These are phyloP conservation scores for Heimioporus sp. DNA, from an alignment of 768 basidiomycete genomes.

Conservation along the genomic window DNA sequence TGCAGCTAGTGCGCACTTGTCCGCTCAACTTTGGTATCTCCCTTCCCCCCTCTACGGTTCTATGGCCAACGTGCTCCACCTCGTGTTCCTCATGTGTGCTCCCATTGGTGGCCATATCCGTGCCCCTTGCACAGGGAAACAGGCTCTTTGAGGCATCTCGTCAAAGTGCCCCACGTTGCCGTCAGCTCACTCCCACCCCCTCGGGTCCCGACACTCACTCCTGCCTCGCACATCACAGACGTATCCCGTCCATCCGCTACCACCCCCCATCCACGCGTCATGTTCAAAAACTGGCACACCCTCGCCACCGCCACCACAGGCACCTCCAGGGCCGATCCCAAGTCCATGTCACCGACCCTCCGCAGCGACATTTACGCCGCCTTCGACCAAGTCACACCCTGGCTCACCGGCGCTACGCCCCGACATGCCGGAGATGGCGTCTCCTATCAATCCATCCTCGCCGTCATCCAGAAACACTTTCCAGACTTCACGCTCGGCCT, in stretches of 20 bases:
- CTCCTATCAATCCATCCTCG: constrained; percentile 44
- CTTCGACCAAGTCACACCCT: constrained; percentile 45
- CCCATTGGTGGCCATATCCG: constrained; percentile 5
- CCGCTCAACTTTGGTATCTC: too few relatives aligned
- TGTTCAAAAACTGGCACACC: constrained; percentile 49
- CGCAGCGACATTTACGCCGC: constrained; percentile 51
- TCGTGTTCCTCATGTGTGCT: constrained; percentile 21
- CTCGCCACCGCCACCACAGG: constrained; percentile 31
- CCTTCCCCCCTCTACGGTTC: too few relatives aligned
- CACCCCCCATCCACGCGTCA: constrained; percentile 13
- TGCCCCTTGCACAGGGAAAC: not conserved
- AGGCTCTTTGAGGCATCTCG: constrained; percentile 1
- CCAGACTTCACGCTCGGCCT: constrained; percentile 44
- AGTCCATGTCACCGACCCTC: constrained; percentile 46
- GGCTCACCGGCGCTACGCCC: constrained; percentile 39
- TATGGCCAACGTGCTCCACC: constrained; percentile 4
- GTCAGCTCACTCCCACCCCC: not conserved
- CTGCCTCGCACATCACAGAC: too few relatives aligned
- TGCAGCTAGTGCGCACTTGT: too few relatives aligned
- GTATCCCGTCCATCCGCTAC: not conserved
- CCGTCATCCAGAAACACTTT: constrained; percentile 49
- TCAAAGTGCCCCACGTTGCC: not conserved
- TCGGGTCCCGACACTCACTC: too few relatives aligned
- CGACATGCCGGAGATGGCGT: constrained; percentile 56
- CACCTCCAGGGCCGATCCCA: constrained; percentile 23